These are phyloP conservation scores for Elaphomyces granulatus DNA, from an alignment of 495 filamentous ascomycete genomes.

Conservation along the genomic window DNA sequence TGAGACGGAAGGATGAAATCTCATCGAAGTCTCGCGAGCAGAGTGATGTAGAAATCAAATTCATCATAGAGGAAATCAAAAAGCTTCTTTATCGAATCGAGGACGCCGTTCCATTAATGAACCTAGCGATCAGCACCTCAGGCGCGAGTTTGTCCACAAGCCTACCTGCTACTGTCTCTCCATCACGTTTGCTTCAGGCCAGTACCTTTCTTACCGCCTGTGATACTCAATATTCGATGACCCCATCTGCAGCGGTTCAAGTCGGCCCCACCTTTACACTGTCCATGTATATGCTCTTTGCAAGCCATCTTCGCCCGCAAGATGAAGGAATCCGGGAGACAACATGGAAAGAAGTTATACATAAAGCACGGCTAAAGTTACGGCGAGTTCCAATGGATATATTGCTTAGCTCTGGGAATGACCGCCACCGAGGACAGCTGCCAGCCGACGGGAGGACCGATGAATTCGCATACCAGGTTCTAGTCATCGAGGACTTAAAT, in stretches of 20 bases:
- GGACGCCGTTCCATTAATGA: slow-evolving; percentile 85
- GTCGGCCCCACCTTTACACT: slow-evolving; percentile 79
- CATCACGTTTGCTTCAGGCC: slow-evolving; percentile 82
- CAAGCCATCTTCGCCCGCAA: slow-evolving; percentile 54
- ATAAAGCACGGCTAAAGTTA: slow-evolving; percentile 80
- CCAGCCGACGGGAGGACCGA: slow-evolving; percentile 38
- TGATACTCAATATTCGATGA: slow-evolving; percentile 65
- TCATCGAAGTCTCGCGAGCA: slow-evolving; percentile 34
- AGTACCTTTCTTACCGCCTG: slow-evolving; percentile 84
- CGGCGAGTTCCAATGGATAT: slow-evolving; percentile 40
- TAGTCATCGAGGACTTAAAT: slow-evolving; percentile 84
- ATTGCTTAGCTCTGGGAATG: slow-evolving; percentile 12
- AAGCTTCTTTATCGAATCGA: slow-evolving; percentile 68
- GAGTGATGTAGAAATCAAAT: slow-evolving; percentile 47
- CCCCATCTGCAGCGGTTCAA: slow-evolving; percentile 52
- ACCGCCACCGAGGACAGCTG: slow-evolving; percentile 18
- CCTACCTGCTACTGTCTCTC: slow-evolving; percentile 71
- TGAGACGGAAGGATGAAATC: slow-evolving; percentile 32
- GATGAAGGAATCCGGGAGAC: slow-evolving; percentile 53
- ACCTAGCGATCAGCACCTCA: slow-evolving; percentile 89
- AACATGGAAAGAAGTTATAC: slow-evolving; percentile 95
- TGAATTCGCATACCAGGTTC: slow-evolving; percentile 79
- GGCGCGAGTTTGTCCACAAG: slow-evolving; percentile 71
- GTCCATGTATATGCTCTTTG: slow-evolving; percentile 94
- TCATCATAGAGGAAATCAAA: slow-evolving; percentile 62